Percentiles rank a stretch among this genome's conserved stretches.
phyloP scores from a whole-genome alignment of 2,329 filamentous ascomycete species.

The Calonectria henricotiae region DNA sequence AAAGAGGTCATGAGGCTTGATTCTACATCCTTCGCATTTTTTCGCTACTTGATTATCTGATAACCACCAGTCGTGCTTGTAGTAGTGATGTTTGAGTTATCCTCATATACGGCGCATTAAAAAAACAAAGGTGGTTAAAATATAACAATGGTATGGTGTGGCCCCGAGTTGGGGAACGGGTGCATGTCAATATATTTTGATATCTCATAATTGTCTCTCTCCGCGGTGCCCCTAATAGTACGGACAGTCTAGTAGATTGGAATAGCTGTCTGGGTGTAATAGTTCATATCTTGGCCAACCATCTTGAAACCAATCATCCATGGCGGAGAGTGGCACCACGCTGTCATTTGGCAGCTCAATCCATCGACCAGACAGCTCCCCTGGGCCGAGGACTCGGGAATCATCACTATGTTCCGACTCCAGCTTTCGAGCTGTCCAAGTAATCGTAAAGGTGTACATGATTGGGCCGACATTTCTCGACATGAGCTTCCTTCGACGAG shows the following conservation, averaged over 20 bases:
- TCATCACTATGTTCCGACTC: slow-evolving; percentile 33
- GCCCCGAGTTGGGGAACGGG: not conserved
- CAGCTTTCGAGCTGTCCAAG: slow-evolving; percentile 37
- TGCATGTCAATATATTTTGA: slow-evolving; percentile 1
- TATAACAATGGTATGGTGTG: not conserved
- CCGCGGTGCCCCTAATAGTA: slow-evolving; percentile 5
- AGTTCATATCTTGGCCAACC: slow-evolving; percentile 18
- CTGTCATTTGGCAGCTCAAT: slow-evolving; percentile 27
- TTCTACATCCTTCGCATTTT: slow-evolving; percentile 11
- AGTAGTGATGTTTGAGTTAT: slow-evolving; percentile 1
- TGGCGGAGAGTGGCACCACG: not conserved
- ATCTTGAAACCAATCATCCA: slow-evolving; percentile 26
- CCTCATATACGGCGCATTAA: slow-evolving; percentile 9
- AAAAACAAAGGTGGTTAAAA: slow-evolving; percentile 11
- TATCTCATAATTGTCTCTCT: not conserved
- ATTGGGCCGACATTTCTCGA: slow-evolving; percentile 24
- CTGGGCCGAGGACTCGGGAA: slow-evolving; percentile 6
- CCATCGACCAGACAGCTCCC: slow-evolving; percentile 20
- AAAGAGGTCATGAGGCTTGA: slow-evolving; percentile 39
- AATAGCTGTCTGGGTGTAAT: slow-evolving; percentile 25
- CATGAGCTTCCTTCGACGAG: slow-evolving; percentile 8
- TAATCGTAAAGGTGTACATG: slow-evolving; percentile 39
- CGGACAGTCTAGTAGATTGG: slow-evolving; percentile 3
- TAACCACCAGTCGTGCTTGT: not conserved
- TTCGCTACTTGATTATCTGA: slow-evolving; percentile 19